Evolutionary conservation across 495 filamentous ascomycete genomes (phyloP), one percentile per base, ranked within the genome.

Genomic region (Aspergillus olivimuriae): DNA sequence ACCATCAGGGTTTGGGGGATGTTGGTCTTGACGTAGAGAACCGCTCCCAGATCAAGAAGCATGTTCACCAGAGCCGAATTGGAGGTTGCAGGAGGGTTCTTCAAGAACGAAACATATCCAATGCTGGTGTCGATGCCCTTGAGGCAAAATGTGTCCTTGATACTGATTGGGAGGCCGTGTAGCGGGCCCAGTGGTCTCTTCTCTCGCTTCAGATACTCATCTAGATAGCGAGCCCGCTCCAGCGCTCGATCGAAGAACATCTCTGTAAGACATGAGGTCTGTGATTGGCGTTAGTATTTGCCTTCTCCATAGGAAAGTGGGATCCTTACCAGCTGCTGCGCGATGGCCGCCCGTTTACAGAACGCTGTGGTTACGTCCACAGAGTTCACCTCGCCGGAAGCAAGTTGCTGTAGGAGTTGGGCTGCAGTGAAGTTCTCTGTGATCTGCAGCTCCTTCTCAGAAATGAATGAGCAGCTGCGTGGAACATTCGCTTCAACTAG

Each of bases 121-220:
- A 66, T 43, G 1, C 55, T 58, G 6, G 53, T 53, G 5, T 52
- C 46, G 20, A 76, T 50, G 1, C 69, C 79, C 46, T 75, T 58
- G 26, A 86, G 64, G 15, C 63, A 65, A 30, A 82, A 66, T 34
- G 75, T 72, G 46, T 85, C 82, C 56, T 86, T 86, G 23, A 84
- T 57, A 39, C 70, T 78, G 31, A 83, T 74, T 0, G 80, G 80
- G 3, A 84, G 48, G 19, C 81, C 81, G 43, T 84, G 80, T 0
- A 84, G 59, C 2, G 78, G 78, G 0, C 81, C 81, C 18, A 80
- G 53, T 7, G 70, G 62, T 28, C 67, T 71, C 8, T 52, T 48
- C n/a, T 56, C 48, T 1, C 57, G 50, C 23, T 39, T 36, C 4
- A 70, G 45, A 36, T 69, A 57, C 2, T 58, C 48, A 36, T 82